These are phyloP conservation scores for Penicillium sp. DNA, from an alignment of 2,329 filamentous ascomycete species.

Conservation along the genomic window DNA sequence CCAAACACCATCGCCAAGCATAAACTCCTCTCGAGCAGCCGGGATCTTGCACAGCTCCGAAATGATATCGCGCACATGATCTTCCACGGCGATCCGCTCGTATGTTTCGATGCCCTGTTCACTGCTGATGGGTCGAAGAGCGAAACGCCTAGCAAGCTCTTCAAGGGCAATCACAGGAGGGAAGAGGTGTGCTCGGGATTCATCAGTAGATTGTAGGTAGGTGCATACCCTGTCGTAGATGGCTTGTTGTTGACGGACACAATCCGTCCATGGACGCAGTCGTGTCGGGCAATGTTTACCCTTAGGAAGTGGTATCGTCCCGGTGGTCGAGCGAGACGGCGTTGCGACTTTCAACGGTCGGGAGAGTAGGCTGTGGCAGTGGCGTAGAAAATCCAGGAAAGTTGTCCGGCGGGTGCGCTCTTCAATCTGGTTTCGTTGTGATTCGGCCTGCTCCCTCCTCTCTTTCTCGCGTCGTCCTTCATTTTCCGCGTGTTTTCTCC, in stretches of 20 bases:
- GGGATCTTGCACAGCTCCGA: constrained; percentile 23
- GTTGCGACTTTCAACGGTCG: constrained; percentile 13
- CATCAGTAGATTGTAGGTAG: constrained; percentile 10
- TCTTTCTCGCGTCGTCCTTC: constrained; percentile 1
- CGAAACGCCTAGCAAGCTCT: constrained; percentile 9
- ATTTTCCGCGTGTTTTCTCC: not conserved
- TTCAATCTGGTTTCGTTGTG: not conserved
- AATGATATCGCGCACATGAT: constrained; percentile 21
- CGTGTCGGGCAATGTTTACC: constrained; percentile 18
- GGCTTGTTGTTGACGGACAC: constrained; percentile 7
- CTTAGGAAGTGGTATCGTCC: constrained; percentile 12
- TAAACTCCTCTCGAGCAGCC: constrained; percentile 4
- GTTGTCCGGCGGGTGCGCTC: constrained; percentile 13
- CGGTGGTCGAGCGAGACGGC: constrained; percentile 17
- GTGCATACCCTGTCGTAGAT: constrained; percentile 13
- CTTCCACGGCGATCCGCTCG: constrained; percentile 12
- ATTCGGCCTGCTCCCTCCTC: not conserved
- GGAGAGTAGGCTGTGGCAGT: constrained; percentile 1
- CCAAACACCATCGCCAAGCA: not conserved
- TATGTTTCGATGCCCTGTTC: constrained; percentile 16
- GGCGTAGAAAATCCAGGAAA: constrained; percentile 11
- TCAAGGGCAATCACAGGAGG: constrained; percentile 13
- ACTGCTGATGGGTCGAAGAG: constrained; percentile 13
- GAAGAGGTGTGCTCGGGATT: constrained; percentile 11
- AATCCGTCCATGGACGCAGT: constrained; percentile 15